Conservation (phyloP, 1,284 basidiomycete genomes). For the Sphaerobolus stellatus region DNA sequence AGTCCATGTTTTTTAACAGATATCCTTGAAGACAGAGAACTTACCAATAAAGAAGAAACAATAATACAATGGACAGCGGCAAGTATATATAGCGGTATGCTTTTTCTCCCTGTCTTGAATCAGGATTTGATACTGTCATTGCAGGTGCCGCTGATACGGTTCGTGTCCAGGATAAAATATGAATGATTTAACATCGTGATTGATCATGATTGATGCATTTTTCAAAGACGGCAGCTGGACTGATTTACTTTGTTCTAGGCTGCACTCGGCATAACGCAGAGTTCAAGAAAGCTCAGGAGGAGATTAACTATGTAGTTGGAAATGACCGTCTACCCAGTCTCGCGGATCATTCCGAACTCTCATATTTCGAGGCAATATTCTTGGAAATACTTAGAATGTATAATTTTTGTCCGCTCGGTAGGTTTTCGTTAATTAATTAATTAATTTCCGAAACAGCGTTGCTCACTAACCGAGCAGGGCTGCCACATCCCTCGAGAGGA, state of each 20-base stretch:
- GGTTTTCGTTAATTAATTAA: slow-evolving; percentile 9
- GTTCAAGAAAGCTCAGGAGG: slow-evolving; percentile 17
- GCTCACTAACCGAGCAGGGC: neutral
- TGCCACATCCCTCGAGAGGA: slow-evolving; percentile 14
- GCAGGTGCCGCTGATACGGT: neutral
- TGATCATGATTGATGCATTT: neutral
- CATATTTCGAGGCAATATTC: slow-evolving; percentile 24
- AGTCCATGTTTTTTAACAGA: neutral
- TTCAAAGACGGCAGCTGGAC: neutral
- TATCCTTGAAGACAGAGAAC: neutral
- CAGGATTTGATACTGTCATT: neutral
- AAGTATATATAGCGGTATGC: neutral
- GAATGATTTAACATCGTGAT: neutral
- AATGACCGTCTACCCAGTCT: slow-evolving; percentile 23
- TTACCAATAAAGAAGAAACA: neutral
- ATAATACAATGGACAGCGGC: neutral
- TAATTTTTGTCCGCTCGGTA: slow-evolving; percentile 39
- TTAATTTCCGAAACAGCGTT: neutral
- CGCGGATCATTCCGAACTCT: slow-evolving; percentile 20
- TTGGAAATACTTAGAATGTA: slow-evolving; percentile 40
- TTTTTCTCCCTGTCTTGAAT: neutral
- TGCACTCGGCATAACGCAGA: neutral
- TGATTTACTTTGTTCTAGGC: neutral
- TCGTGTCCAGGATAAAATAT: too few species aligned
- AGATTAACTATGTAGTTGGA: slow-evolving; percentile 23